Evolutionary conservation across 2,329 filamentous ascomycete genomes (phyloP).

Genomic region (Pseudodiploospora longispora): DNA sequence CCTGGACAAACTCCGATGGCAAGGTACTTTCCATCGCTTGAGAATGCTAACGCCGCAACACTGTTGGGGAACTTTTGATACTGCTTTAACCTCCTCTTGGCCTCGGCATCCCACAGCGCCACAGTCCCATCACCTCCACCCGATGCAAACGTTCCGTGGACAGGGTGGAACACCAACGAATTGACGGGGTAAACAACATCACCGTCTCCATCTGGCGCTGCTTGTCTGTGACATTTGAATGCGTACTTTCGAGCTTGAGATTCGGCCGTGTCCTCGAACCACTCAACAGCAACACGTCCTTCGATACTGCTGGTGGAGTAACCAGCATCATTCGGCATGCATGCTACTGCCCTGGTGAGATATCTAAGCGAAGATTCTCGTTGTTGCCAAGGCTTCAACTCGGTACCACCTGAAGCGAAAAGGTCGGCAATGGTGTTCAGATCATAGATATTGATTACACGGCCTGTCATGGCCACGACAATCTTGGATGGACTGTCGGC

Average conservation of each 20-base stretch:
- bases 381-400: slow-evolving; percentile 77
- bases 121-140: slow-evolving; percentile 87
- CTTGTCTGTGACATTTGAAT: slow-evolving; percentile 94
- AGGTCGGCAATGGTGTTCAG: slow-evolving; percentile 57
- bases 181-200: slow-evolving; percentile 92
- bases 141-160: slow-evolving; percentile 76
- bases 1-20: slow-evolving; percentile 78
- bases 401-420: slow-evolving; percentile 35
- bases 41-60: slow-evolving; percentile 71
- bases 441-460: slow-evolving; percentile 92
- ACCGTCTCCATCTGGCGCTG: slow-evolving; percentile 50
- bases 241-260: slow-evolving; percentile 92
- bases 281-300: slow-evolving; percentile 91
- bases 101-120: slow-evolving; percentile 86
- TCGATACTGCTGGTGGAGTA: slow-evolving; percentile 92
- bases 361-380: slow-evolving; percentile 93
- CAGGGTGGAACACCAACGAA: slow-evolving; percentile 77
- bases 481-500: slow-evolving; percentile 71
- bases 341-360: slow-evolving; percentile 85
- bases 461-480: slow-evolving; percentile 90
- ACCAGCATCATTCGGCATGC: slow-evolving; percentile 93
- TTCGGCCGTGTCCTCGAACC: slow-evolving; percentile 85
- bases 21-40: slow-evolving; percentile 65
- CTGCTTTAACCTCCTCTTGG: slow-evolving; percentile 81
- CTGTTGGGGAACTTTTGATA: slow-evolving; percentile 79